Conservation (phyloP, 2,329 filamentous ascomycete species). For the Sclerotinia minor region DNA sequence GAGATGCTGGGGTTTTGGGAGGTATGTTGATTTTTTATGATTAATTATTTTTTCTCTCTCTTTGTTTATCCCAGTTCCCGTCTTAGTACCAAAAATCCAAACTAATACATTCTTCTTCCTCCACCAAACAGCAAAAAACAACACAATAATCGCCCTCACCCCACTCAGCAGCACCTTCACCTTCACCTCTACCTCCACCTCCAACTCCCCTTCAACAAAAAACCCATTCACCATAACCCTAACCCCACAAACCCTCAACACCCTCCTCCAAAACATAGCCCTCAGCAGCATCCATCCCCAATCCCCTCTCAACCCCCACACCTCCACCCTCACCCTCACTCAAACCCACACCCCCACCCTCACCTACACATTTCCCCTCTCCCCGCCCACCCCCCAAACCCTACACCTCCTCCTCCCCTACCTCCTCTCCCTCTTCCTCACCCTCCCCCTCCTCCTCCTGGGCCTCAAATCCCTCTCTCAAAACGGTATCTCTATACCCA, state of each 20-base stretch:
- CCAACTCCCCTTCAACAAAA: too few relatives aligned
- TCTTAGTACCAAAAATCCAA: too few relatives aligned
- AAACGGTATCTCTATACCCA: background rate
- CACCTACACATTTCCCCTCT: too few relatives aligned
- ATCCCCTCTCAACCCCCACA: conserved; percentile 27
- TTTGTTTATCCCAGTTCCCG: too few relatives aligned
- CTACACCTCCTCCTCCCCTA: conserved; percentile 34
- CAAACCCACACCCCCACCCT: conserved; percentile 28
- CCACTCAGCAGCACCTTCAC: conserved; percentile 28
- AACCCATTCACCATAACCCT: conserved; percentile 23
- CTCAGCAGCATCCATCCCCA: conserved; percentile 25
- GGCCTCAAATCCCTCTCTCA: background rate
- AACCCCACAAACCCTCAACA: conserved; percentile 29
- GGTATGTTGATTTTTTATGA: background rate
- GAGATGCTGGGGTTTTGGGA: background rate
- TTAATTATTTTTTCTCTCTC: background rate
- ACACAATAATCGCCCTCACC: conserved; percentile 23
- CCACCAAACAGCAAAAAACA: conserved; percentile 1
- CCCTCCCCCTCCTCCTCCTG: conserved; percentile 30
- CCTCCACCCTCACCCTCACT: background rate
- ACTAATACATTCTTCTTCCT: background rate
- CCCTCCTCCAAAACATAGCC: conserved; percentile 33
- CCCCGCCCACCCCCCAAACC: background rate
- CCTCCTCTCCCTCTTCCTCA: conserved; percentile 27
- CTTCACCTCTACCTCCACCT: too few relatives aligned